Conservation (phyloP, 768 basidiomycete species). For the Asterophora lycoperdoides region DNA sequence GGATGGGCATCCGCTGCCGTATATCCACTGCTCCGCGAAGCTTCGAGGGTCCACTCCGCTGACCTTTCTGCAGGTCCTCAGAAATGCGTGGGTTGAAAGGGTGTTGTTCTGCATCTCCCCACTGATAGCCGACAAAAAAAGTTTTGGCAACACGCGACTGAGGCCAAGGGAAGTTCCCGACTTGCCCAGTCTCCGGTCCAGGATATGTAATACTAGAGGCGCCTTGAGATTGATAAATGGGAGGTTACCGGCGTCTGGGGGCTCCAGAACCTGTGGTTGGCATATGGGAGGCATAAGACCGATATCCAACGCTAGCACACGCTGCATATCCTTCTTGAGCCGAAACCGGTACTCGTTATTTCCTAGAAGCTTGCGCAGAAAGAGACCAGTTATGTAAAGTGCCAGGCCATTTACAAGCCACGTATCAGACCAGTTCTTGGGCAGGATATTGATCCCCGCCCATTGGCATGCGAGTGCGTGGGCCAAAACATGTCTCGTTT, state of each 20-base stretch:
- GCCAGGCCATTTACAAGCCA: constrained; percentile 97
- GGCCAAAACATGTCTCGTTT: constrained; percentile 79
- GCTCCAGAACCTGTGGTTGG: constrained; percentile 79
- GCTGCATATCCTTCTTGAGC: constrained; percentile 94
- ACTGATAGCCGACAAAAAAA: constrained; percentile 90
- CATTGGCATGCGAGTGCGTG: constrained; percentile 95
- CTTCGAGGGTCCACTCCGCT: constrained; percentile 84
- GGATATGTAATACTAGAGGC: constrained; percentile 92
- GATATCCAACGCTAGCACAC: constrained; percentile 82
- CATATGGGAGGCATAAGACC: constrained; percentile 92
- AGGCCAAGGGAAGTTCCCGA: constrained; percentile 93
- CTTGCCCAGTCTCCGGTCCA: constrained; percentile 91
- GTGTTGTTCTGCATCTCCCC: constrained; percentile 85
- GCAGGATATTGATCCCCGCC: constrained; percentile 95
- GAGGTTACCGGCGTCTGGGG: constrained; percentile 73
- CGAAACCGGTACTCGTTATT: constrained; percentile 97
- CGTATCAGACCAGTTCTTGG: constrained; percentile 86
- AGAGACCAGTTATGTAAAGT: constrained; percentile 85
- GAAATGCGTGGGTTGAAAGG: constrained; percentile 85
- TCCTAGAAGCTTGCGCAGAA: constrained; percentile 81
- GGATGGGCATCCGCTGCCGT: constrained; percentile 91
- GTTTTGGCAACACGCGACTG: constrained; percentile 89
- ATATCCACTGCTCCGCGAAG: constrained; percentile 99
- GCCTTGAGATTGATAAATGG: constrained; percentile 95
- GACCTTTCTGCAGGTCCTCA: constrained; percentile 89